A percentile compares a stretch with the other conserved stretches of the same genome.
Evolutionary conservation across 495 filamentous ascomycete genomes (phyloP).

Genomic region (Aspergillus carlsbadensis): DNA sequence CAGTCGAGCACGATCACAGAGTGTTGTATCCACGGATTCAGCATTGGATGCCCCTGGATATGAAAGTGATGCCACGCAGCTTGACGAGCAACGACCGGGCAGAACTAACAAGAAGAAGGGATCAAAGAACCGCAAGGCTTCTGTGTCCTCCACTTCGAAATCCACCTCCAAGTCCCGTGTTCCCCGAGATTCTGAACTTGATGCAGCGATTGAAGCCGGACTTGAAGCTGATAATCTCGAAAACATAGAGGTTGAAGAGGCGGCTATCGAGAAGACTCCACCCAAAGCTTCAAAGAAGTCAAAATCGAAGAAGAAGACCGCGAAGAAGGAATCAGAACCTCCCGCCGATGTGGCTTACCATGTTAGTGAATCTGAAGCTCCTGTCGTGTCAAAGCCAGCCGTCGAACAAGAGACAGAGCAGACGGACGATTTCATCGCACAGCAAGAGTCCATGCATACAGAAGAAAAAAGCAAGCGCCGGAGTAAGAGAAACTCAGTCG

Average conservation of each 20-base stretch:
- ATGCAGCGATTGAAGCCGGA: constrained; percentile 67
- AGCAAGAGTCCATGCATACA: constrained; percentile 3
- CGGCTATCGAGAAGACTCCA: constrained; percentile 29
- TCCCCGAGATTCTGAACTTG: constrained; percentile 64
- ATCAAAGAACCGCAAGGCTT: constrained; percentile 51
- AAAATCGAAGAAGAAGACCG: constrained; percentile 35
- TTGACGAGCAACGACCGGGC: constrained; percentile 34
- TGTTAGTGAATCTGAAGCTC: constrained; percentile 45
- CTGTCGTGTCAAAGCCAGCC: constrained; percentile 31
- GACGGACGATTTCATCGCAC: neutral
- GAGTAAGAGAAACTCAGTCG: neutral
- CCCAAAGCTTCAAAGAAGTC: constrained; percentile 39
- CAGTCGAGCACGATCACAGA: constrained; percentile 31
- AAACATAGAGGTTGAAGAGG: constrained; percentile 8
- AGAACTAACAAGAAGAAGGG: constrained; percentile 42
- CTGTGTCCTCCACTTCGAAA: constrained; percentile 50
- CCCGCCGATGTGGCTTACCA: constrained; percentile 39
- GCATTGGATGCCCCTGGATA: constrained; percentile 23
- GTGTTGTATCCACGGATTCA: constrained; percentile 18
- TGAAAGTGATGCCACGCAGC: constrained; percentile 23
- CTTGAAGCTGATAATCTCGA: constrained; percentile 38
- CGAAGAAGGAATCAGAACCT: constrained; percentile 31
- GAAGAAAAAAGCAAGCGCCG: constrained; percentile 5
- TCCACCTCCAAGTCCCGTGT: constrained; percentile 33
- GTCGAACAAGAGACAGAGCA: neutral